phyloP scores from a whole-genome alignment of 495 filamentous ascomycete species.

The Tirmania nivea region DNA sequence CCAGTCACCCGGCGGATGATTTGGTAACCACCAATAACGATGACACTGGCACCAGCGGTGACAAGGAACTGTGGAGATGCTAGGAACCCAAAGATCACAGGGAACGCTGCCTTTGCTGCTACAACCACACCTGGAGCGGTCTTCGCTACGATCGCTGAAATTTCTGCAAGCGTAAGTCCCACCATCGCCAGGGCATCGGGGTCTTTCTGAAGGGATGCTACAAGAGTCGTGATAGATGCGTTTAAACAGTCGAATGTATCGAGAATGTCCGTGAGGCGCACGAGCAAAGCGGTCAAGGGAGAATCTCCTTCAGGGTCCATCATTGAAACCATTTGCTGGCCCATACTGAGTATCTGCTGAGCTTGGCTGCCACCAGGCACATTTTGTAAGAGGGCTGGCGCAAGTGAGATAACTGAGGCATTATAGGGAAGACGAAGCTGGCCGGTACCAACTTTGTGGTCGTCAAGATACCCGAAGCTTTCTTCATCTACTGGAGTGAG shows the following conservation, averaged over 20 bases:
- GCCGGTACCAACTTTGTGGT: conserved; percentile 3
- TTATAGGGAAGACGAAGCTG: conserved; percentile 3
- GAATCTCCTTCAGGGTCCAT: neutral
- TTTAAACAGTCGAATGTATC: conserved; percentile 16
- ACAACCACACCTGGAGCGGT: conserved; percentile 63
- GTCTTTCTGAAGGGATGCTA: conserved; percentile 68
- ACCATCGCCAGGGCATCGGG: conserved; percentile 90
- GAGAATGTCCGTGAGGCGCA: conserved; percentile 14
- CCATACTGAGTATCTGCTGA: conserved; percentile 7
- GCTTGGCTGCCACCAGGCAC: conserved; percentile 8
- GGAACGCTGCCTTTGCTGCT: conserved; percentile 54
- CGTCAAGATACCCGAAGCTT: neutral
- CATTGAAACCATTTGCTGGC: neutral
- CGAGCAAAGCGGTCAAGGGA: conserved; percentile 1
- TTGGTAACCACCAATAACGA: conserved; percentile 90
- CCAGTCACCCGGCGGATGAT: conserved; percentile 34
- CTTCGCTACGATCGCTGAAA: conserved; percentile 58
- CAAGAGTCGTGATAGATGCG: conserved; percentile 36
- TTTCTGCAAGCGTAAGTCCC: conserved; percentile 76
- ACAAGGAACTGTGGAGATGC: conserved; percentile 82
- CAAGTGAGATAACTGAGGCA: conserved; percentile 8
- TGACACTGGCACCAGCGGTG: conserved; percentile 70
- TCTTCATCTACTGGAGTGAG: neutral
- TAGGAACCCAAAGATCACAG: conserved; percentile 68
- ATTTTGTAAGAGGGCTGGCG: conserved; percentile 7